Base-by-base conservation (phyloP, 2,329 filamentous ascomycete species). In the Penicillium polonicum region DNA sequence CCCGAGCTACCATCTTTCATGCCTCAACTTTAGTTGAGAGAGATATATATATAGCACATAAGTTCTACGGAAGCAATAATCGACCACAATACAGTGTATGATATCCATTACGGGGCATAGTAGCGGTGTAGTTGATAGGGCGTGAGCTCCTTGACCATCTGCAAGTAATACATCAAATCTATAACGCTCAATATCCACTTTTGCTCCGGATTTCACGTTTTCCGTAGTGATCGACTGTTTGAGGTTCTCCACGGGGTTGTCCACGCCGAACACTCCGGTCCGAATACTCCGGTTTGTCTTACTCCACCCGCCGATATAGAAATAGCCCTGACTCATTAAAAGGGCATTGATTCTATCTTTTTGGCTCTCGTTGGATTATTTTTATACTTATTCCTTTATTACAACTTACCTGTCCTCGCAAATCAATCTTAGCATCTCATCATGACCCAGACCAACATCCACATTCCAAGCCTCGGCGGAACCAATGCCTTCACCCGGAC, bases 401-500 rank as follows among this genome's bases (percentile, higher is more conserved):
- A 33, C 31, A 33, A 39, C 4, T 10, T 2, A 15, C 17, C 33
- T 19, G 1, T 15, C 4, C 10, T 9, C 5, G 19, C 5, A 27
- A 13, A 9, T n/a, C 27, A 38, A 49, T 17, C 5, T 33, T 10
- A 48, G 8, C 25, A 27, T 27, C 8, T 1, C 39, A 52, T 25
- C 15, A 55, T 55, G 55, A 9, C 2, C 31, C 27, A 45, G 21
- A 45, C 33, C 29, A 58, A 49, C 27, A 57, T 57, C 7, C 56
- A 58, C 19, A 50, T 50, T n/a, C 50, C 60, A 3, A 25, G 42
- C n/a, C 54, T 62, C 4, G 21, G 43, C 12, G 54, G 54, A 2
- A 6, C 48, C 5, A 55, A 62, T 12, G 38, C 55, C 9, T 58
- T 52, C 36, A 42, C 60, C 13, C 57, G 62, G 15, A 56, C 59